Base-by-base conservation (phyloP, 768 basidiomycete species). In the Lactarius quietus region DNA sequence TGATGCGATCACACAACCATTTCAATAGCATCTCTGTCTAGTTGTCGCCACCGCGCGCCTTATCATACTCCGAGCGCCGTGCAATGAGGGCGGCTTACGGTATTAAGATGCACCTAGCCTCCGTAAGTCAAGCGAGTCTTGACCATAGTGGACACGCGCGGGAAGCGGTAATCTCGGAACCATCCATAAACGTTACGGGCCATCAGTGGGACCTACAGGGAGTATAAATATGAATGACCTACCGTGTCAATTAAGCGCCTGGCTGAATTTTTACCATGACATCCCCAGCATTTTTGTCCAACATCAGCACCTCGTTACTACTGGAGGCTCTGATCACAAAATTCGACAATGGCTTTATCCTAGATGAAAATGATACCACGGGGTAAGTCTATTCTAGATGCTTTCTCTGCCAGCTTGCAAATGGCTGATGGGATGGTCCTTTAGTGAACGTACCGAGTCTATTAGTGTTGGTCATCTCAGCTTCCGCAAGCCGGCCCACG, bases 81-180 rank as follows among this genome's bases (percentile, higher is more conserved):
- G 51, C 35, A 66, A 66, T 28, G 61, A 59, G 61, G 61, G 57
- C 56, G 26, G 36, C 56, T 66, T 66, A 66, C 61, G 61, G 57
- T 20, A 66, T 62, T 52, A 53, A 52, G 51, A 58, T 54, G 51
- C 65, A 62, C 52, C 57, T 57, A 61, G 38, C 59, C 54, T 23
- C 35, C 60, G 45, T 56, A 58, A 61, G 59, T 57, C 60, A 62
- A 62, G 61, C 65, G 65, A 66, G 61, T 45, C 65, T 53, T 58
- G 56, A 62, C 33, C 38, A 17, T 35, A 53, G 56, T 5, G 61
- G 61, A 35, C 65, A 53, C 51, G 61, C 65, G 57, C 35, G 56
- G 60, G 65, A 65, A 66, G 65, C 65, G 65, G 61, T 54, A 58
- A 62, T 66, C 31, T 58, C 65, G 65, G 65, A 66, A 14, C 52